Evolutionary conservation across 768 basidiomycete genomes (phyloP).

Genomic region (Filobasidium floriforme): DNA sequence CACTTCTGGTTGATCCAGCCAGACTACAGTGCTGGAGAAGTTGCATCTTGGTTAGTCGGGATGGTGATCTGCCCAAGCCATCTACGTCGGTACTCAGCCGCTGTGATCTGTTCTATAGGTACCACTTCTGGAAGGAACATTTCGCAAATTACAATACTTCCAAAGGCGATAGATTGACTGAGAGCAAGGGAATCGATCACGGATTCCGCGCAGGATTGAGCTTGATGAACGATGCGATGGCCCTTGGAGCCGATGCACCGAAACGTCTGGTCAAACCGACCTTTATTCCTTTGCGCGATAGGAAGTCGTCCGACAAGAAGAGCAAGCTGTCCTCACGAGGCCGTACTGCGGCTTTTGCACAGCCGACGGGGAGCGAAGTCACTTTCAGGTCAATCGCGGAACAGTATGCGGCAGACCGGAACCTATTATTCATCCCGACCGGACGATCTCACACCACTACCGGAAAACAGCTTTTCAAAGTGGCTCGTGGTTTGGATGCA

Average conservation of each 20-base stretch:
- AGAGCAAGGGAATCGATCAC: conserved; percentile 58
- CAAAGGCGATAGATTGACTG: conserved; percentile 36
- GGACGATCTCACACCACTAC: conserved; percentile 76
- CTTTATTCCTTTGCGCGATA: conserved; percentile 44
- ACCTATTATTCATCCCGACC: conserved; percentile 80
- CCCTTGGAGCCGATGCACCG: conserved; percentile 68
- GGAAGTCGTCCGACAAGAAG: conserved; percentile 41
- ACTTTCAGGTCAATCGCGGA: conserved; percentile 91
- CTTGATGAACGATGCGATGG: conserved; percentile 88
- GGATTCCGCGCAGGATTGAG: conserved; percentile 85
- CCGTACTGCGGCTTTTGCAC: conserved; percentile 14
- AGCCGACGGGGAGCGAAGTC: conserved; percentile 53
- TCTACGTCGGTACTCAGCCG: too few relatives aligned
- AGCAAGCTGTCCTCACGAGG: conserved; percentile 50
- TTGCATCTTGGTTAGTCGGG: conserved; percentile 76
- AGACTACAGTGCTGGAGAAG: conserved; percentile 77
- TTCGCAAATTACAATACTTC: conserved; percentile 51
- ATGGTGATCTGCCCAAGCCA: neutral
- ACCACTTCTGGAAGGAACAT: conserved; percentile 67
- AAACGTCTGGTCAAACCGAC: conserved; percentile 55
- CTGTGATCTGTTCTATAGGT: conserved; percentile 35
- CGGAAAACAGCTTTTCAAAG: conserved; percentile 79
- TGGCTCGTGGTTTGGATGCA: conserved; percentile 69
- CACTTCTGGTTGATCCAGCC: conserved; percentile 91
- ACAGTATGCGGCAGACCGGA: conserved; percentile 73